Conservation (phyloP, 176 grass and related monocot species). For the Rhynchospora breviuscula region DNA sequence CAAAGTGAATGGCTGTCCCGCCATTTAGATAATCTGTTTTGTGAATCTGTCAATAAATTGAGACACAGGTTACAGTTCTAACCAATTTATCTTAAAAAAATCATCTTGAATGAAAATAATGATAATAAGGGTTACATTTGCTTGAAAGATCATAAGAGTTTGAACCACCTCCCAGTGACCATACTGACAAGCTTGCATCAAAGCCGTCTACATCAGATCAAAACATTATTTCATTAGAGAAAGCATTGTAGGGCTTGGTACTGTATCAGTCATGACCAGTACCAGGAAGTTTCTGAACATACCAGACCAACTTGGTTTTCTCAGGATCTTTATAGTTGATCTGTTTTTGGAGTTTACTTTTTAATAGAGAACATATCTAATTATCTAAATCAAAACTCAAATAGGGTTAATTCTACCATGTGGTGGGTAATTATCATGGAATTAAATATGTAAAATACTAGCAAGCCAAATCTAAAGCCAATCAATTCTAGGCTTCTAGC, state of each 20-base stretch:
- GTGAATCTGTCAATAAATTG: constrained; percentile 52
- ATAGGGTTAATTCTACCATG: too few species aligned
- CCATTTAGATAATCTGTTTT: constrained; percentile 88
- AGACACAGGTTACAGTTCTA: neutral
- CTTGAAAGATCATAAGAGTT: constrained; percentile 78
- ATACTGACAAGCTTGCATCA: constrained; percentile 98
- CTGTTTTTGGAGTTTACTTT: neutral
- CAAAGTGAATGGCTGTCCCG: constrained; percentile 79
- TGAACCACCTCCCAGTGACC: constrained; percentile 99
- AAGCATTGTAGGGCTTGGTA: neutral
- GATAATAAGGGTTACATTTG: constrained; percentile 53
- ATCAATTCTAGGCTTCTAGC: neutral
- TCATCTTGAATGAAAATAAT: neutral
- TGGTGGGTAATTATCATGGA: neutral
- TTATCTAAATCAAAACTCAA: neutral
- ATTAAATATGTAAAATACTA: neutral
- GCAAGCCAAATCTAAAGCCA: neutral
- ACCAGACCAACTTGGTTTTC: neutral
- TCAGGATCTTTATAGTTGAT: neutral
- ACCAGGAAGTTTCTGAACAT: neutral
- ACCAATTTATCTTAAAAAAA: neutral
- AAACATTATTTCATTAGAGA: constrained; percentile 17
- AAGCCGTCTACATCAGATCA: constrained; percentile 63
- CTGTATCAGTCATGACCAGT: neutral
- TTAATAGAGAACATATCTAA: neutral